Base-by-base conservation (phyloP, 345 rosid genomes). In the Brassica nigra region DNA sequence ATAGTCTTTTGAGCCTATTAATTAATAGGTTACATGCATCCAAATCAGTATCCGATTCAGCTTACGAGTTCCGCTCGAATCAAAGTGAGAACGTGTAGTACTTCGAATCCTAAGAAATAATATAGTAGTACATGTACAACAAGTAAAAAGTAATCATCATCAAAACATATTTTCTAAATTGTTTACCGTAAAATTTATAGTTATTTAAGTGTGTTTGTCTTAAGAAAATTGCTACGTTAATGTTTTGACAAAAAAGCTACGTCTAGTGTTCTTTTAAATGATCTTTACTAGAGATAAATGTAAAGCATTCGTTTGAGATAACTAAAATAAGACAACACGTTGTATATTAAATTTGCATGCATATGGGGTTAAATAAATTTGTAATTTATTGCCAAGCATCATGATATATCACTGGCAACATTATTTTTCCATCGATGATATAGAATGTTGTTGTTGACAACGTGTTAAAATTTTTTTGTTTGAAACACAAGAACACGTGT, bases 21-120 rank as follows among this genome's bases (percentile, higher is more conserved):
- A 34, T 68, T 70, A 52, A 49, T 69, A 73, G 20, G 23, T 59
- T 78, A 18, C 47, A 36, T 78, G 57, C 57, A 49, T 49, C 52
- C 8, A 42, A 63, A 6, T 52, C 65, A 34, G 81, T 69, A 70
- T 70, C 76, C 18, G 66, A 39, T 66, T 55, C 62, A 72, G 73
- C 20, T 55, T 55, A 55, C 52, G 20, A 39, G 70, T 55, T 66
- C 47, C 2, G 3, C 62, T 44, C 77, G 30, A 66, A 66, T 73
- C 29, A 72, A 65, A 72, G 61, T 78, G 27, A 65, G 52, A 78
- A 78, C 8, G 16, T 78, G 72, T 71, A 78, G 76, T 78, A 55
- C 72, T 9, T 64, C 49, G 59, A 37, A 16, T 71, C 44, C 55
- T 23, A 57, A 8, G 8, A 66, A 30, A 36, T 30, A 11, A 10